phyloP scores from a whole-genome alignment of 441 rosid species.

The Adansonia grandidieri region DNA sequence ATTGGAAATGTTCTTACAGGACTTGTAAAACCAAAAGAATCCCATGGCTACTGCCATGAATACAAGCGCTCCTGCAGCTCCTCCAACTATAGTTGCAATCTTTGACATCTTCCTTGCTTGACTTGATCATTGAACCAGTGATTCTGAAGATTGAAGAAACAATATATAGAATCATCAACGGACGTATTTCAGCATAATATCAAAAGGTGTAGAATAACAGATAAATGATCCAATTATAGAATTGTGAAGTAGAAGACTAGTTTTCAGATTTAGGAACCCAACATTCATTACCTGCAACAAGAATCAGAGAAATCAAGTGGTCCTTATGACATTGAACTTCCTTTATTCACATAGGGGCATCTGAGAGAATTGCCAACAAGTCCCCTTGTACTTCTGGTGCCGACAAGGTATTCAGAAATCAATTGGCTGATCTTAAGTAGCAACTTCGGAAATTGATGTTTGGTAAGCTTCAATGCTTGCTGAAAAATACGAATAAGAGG shows the following conservation, averaged over 20 bases:
- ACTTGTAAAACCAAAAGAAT: conserved; percentile 52
- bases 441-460: conserved; percentile 28
- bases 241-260: conserved; percentile 16
- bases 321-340: conserved; percentile 14
- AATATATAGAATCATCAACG: conserved; percentile 18
- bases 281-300: conserved; percentile 21
- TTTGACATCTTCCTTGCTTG: conserved; percentile 41
- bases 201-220: conserved; percentile 13
- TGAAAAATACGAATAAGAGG: conserved; percentile 27
- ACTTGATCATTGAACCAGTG: conserved; percentile 43
- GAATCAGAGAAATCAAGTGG: conserved; percentile 24
- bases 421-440: conserved; percentile 32
- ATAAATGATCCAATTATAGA: not conserved
- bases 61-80: conserved; percentile 54
- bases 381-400: conserved; percentile 22
- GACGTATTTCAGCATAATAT: not conserved
- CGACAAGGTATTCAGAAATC: conserved; percentile 26
- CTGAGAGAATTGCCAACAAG: not conserved
- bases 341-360: conserved; percentile 23
- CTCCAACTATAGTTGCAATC: conserved; percentile 43
- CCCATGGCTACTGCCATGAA: conserved; percentile 39
- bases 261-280: conserved; percentile 19
- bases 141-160: no score
- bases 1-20: conserved; percentile 35
- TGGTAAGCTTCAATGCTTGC: conserved; percentile 25